Evolutionary conservation across 2,329 filamentous ascomycete genomes (phyloP).

Genomic region (Penicillium concentricum): DNA sequence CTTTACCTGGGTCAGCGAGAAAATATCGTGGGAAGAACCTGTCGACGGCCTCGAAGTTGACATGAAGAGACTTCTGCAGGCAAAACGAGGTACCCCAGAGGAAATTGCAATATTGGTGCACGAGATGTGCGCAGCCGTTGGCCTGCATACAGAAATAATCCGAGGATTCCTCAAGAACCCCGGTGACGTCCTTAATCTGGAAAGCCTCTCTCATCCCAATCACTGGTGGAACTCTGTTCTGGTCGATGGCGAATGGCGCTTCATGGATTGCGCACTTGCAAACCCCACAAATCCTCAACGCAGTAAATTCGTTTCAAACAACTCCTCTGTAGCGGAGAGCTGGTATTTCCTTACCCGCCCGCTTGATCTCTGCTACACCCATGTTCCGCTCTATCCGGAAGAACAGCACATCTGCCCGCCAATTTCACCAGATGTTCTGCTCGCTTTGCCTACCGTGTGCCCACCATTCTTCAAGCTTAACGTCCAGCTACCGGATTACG

Average conservation of each 20-base stretch:
- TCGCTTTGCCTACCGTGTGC: conserved; percentile 81
- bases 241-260: conserved; percentile 91
- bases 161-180: conserved; percentile 88
- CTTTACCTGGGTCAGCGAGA: conserved; percentile 96
- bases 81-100: conserved; percentile 78
- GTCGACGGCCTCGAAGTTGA: conserved; percentile 78
- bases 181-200: conserved; percentile 77
- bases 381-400: conserved; percentile 80
- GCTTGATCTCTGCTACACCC: conserved; percentile 89
- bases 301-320: conserved; percentile 70
- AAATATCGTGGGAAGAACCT: conserved; percentile 92
- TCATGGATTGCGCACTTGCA: conserved; percentile 91
- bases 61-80: conserved; percentile 77
- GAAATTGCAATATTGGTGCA: conserved; percentile 85
- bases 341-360: conserved; percentile 96
- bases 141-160: conserved; percentile 82
- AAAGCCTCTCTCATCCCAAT: conserved; percentile 80
- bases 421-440: conserved; percentile 77
- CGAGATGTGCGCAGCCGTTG: conserved; percentile 91
- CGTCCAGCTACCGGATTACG: conserved; percentile 81
- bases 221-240: conserved; percentile 98
- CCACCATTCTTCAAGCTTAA: conserved; percentile 83
- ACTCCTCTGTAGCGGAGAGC: conserved; percentile 69
- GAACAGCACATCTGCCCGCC: conserved; percentile 94
- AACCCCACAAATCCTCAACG: conserved; percentile 86